phyloP scores from a whole-genome alignment of 495 filamentous ascomycete genomes.

The Tuber melanosporum region DNA sequence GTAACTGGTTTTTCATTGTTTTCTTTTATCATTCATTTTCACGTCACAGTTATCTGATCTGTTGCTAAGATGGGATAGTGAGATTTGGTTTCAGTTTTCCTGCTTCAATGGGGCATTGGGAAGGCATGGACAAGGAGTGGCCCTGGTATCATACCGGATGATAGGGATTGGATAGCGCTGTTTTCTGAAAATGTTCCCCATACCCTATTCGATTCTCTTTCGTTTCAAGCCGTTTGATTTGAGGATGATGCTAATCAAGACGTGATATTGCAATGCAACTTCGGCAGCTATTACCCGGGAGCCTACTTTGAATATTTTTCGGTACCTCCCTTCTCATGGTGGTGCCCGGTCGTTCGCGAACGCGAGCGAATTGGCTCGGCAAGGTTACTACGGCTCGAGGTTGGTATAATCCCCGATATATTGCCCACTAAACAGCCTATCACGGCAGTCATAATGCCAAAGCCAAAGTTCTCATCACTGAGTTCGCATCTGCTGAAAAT shows the following conservation, averaged over 20 bases:
- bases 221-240: conserved; percentile 10
- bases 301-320: not conserved
- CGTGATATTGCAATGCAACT: not conserved
- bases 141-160: not conserved
- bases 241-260: not conserved
- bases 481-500: not conserved
- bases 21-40: conserved; percentile 26
- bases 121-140: not conserved
- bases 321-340: not conserved
- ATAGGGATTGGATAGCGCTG: not conserved
- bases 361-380: not conserved
- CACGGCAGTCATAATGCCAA: not conserved
- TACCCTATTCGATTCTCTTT: conserved; percentile 4
- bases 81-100: conserved; percentile 11
- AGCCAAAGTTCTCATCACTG: not conserved
- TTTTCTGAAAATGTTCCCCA: not conserved
- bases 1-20: conserved; percentile 24
- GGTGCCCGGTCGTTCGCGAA: not conserved
- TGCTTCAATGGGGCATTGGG: not conserved
- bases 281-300: not conserved
- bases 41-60: conserved; percentile 19
- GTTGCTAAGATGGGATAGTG: conserved; percentile 37
- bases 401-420: not conserved
- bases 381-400: not conserved
- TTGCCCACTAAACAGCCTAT: not conserved